Evolutionary conservation across 2,329 filamentous ascomycete species (phyloP), one percentile per base, ranked within the genome.

Genomic region (Clarireedia monteithiana): DNA sequence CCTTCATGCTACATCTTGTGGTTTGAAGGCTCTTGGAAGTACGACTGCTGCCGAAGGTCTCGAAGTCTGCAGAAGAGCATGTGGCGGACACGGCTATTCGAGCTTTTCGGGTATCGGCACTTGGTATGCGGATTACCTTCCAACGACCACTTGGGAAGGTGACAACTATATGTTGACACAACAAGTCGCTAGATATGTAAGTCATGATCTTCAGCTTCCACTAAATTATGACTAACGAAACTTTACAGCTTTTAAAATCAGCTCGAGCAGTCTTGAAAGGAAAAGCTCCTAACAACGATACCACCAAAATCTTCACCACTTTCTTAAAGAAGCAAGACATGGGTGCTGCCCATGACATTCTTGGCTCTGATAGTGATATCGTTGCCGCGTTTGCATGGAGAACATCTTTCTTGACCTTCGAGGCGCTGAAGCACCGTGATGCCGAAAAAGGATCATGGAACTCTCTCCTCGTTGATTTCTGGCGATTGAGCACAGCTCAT

Each of bases 111-210:
- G 88, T n/a, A 88, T 91, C 62, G 86, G 86, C 1, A 73, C 79
- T 17, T 88, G 82, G 79, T 91, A 89, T 64, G 78, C 86, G 27
- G 86, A 91, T 69, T 89, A 90, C 67, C 76, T 90, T 1, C 86
- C 88, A 15, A 86, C 81, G 0, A 70, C 76, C 14, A 72, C 69
- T 5, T 70, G 65, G 66, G 87, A 90, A 68, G 87, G 87, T 46
- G 87, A 89, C 73, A 89, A 66, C 75, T 90, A 88, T 74, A 89
- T 91, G 86, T 75, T 91, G 58, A 88, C 85, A 9, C 87, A 91
- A 70, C 87, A 91, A 72, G 86, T 90, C 2, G 84, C 85, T 2
- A 80, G 86, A 57, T 90, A 90, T 66, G 74, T 79, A 72, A 70
- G 75, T 71, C 10, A 10, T 30, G 14, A 4, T 23, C 2, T 3